Conservation (phyloP, 2,329 filamentous ascomycete species). For the Fonsecaea multimorphosa region DNA sequence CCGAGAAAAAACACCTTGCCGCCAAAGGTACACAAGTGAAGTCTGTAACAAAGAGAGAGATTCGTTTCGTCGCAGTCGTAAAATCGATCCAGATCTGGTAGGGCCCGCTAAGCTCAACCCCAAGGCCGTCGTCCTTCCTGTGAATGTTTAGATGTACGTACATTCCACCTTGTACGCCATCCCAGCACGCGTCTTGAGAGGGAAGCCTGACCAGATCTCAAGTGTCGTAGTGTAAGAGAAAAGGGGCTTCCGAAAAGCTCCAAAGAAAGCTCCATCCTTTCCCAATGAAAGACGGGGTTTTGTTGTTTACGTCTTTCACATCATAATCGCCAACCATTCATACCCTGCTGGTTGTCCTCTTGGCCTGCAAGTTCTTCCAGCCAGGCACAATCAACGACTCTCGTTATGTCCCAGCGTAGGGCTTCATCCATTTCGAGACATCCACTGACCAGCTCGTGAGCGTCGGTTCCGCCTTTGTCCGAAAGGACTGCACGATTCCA, state of each 20-base stretch:
- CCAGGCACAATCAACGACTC: constrained; percentile 63
- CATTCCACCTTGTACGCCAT: not conserved
- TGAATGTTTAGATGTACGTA: not conserved
- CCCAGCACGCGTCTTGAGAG: not conserved
- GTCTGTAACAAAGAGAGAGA: not conserved
- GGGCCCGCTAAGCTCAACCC: not conserved
- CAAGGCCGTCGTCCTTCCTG: not conserved
- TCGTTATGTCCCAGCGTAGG: constrained; percentile 62
- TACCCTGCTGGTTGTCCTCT: constrained; percentile 27
- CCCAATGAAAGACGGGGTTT: not conserved
- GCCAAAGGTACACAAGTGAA: not conserved
- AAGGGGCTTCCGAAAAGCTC: not conserved
- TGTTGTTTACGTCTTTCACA: not conserved
- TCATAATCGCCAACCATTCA: constrained; percentile 32
- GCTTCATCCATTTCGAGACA: constrained; percentile 65
- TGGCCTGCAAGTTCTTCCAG: constrained; percentile 48
- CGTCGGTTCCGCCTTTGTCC: constrained; percentile 45
- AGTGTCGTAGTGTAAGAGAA: not conserved
- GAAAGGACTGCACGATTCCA: constrained; percentile 56
- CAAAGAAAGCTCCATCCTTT: not conserved
- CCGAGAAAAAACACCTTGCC: not conserved
- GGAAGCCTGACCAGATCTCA: too few species aligned
- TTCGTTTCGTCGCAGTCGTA: not conserved
- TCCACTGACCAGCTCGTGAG: constrained; percentile 63
- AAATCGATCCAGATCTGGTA: not conserved